Base-by-base conservation (phyloP, 75 land plant species). In the Pseudotsuga menziesii region DNA sequence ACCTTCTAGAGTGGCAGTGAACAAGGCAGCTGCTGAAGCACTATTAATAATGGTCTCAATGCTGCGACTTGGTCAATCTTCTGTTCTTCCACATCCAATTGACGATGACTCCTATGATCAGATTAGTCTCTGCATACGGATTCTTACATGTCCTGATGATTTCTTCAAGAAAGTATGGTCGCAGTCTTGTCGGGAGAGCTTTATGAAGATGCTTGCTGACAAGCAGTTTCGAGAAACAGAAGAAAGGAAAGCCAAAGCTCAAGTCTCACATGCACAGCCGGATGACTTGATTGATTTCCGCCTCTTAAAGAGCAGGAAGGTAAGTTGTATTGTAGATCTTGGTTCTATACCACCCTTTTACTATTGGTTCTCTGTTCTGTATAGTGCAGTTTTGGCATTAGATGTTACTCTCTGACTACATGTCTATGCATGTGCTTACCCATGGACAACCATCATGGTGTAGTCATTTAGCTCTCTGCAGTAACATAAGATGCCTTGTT, bases 251-350 rank as follows among this genome's bases (percentile, higher is more conserved):
- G 95, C 93, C 3, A 93, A 89, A 84, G 98, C 94, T 76, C 93
- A 85, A 79, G 77, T 87, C 60, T 87, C 91, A 26, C 83, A 92
- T 84, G 91, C 98, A 58, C 98, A 94, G 80, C 95, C 95, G 14
- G 98, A 94, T 86, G 96, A 94, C 66, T 88, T 94, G 17, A 94
- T 94, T 82, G 98, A 94, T 70, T 94, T 94, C 85, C 91, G 93
- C 74, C 98, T 93, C 76, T 79, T 94, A 80, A 94, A 94, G 87
- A 94, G 90, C 78, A 82, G 98, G 75, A 94, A 93, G 96, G 96
- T 94, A 60, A 76, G 55, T 32, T 56, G 75, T 58, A 20, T 64
- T 25, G 35, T 36, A 64, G 32, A 59, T 58, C 60, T n/a, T 73
- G 56, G 27, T 17, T 19, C 27, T 57, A n/a, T n/a, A 16, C 23